Evolutionary conservation across 768 basidiomycete genomes (phyloP).

Genomic region (Saitozyma sp.): DNA sequence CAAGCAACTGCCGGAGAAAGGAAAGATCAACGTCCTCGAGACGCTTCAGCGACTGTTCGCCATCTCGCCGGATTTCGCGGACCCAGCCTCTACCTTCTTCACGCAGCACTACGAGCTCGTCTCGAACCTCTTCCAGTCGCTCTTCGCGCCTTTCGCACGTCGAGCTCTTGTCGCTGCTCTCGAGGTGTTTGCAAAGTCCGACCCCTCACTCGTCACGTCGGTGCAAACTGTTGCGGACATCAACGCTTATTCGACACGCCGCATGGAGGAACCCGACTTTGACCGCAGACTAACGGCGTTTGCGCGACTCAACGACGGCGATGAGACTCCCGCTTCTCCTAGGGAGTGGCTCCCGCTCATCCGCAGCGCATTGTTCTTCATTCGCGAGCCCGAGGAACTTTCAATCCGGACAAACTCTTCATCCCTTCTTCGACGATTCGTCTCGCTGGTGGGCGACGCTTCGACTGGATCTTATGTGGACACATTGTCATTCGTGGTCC

Average conservation of each 20-base stretch:
- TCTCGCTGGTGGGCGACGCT: slow-evolving; percentile 57
- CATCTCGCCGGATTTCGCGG: slow-evolving; percentile 57
- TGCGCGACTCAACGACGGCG: slow-evolving; percentile 63
- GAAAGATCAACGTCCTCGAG: slow-evolving; percentile 76
- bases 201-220: slow-evolving; percentile 57
- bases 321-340: slow-evolving; percentile 54
- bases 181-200: slow-evolving; percentile 58
- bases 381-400: slow-evolving; percentile 86
- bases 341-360: slow-evolving; percentile 78
- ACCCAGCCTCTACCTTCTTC: slow-evolving; percentile 43
- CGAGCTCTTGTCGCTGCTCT: slow-evolving; percentile 68
- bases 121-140: slow-evolving; percentile 71
- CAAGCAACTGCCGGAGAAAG: slow-evolving; percentile 76
- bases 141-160: slow-evolving; percentile 73
- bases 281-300: slow-evolving; percentile 79
- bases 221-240: slow-evolving; percentile 64
- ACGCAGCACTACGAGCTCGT: slow-evolving; percentile 56
- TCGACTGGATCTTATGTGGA: slow-evolving; percentile 51
- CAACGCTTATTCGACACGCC: slow-evolving; percentile 80
- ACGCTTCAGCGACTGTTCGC: slow-evolving; percentile 65
- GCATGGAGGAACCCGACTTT: slow-evolving; percentile 90
- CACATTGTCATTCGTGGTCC: slow-evolving; percentile 64
- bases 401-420: slow-evolving; percentile 81
- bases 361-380: slow-evolving; percentile 77
- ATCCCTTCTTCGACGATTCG: slow-evolving; percentile 71